Base-by-base conservation (phyloP, 1,139 yeast genomes). In the Yamadazyma diospyri region DNA sequence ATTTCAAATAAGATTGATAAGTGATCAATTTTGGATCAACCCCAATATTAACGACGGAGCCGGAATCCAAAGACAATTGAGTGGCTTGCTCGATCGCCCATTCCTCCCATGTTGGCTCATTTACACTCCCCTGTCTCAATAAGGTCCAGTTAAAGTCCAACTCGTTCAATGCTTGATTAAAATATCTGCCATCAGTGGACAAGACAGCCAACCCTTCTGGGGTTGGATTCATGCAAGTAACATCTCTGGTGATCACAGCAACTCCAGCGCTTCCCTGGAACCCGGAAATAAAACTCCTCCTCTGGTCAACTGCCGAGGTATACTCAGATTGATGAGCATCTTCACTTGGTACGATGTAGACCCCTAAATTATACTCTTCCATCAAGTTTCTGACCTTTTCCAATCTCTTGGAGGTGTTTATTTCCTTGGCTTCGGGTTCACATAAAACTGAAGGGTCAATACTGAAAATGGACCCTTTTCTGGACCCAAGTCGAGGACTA, bases 181-280 rank as follows among this genome's bases (percentile, higher is more conserved):
- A 94, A 61, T 94, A 94, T 45, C 98, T 72, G 9, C 97, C 97
- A 58, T 94, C 98, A 0, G 98, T 94, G 8, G 95, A 80, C 46
- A 94, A 69, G 4, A 83, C 83, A 20, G 95, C 92, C 43, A 77
- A 69, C 7, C 83, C 82, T 45, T 74, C 77, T n/a, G 80, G 80
- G 8, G 49, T 50, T 7, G 70, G 72, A 45, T 76, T 76, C 73
- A 76, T 60, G 45, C 74, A 69, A n/a, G 66, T 58, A 32, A 80
- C 57, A 51, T 83, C 88, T 45, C 88, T 64, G 2, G 97, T 82
- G 26, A 92, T 69, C 25, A 94, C 72, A 3, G 97, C 98, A 25
- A 88, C 72, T 35, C 98, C 99, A 1, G 97, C 97, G 37, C 94
- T 81, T 4, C 99, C 99, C 37, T 86, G 83, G 61, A 92, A 92